Base-by-base conservation (phyloP, 2,329 filamentous ascomycete species). In the Beauveria australis region DNA sequence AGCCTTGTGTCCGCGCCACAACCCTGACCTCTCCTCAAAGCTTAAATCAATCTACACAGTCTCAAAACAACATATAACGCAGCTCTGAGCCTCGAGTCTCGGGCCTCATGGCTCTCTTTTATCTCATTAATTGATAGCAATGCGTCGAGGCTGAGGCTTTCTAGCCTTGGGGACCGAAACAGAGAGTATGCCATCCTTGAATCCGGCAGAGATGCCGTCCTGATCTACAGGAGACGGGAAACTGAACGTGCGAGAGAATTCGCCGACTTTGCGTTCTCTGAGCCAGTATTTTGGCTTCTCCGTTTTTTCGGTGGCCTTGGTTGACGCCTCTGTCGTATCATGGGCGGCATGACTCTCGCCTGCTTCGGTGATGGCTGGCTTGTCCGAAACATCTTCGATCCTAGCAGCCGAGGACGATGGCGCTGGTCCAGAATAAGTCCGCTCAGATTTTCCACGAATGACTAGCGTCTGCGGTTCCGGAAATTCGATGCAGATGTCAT, bases 401-500 rank as follows among this genome's bases (percentile, higher is more conserved):
- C 73, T 71, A 56, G 72, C 76, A 33, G 79, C 74, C 33, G 33
- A 37, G 33, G 33, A 37, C 33, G 33, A 37, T 37, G 33, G 12
- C 33, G 12, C 33, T 37, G 12, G 33, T 37, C 30, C 33, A 5
- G 33, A 37, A 6, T 79, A 76, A 64, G 74, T 75, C 64, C 81
- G 79, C 30, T 59, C 55, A 6, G 55, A 59, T 71, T 89, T 86
- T 64, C 87, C 87, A 58, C 79, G 80, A 70, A 90, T 78, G 61
- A 81, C 79, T 12, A 89, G 74, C 10, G 86, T 89, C 72, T 86
- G 82, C 28, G 78, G 75, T 71, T 89, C 86, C 62, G 81, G 83
- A 77, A 89, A 89, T 68, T 89, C 86, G 70, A 89, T 85, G 69
- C 79, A 77, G 68, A 90, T 73, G 69, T 89, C 78, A 68, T 87